Base-by-base conservation (phyloP, 768 basidiomycete species). In the Hemileccinum rubropunctum region DNA sequence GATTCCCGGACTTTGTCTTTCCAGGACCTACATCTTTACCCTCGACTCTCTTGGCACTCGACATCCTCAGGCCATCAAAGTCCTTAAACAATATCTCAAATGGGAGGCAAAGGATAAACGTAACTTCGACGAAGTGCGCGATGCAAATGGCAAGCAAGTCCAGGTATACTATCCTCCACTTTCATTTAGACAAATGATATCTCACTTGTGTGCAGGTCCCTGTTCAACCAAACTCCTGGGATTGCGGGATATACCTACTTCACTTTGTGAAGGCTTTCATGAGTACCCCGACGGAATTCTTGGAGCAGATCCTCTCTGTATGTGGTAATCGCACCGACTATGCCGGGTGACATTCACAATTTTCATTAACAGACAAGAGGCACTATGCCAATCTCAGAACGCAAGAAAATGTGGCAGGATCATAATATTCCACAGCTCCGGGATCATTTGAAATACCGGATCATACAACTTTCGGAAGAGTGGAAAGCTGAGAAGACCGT, bases 221-320 rank as follows among this genome's bases (percentile, higher is more conserved):
- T 4, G 72, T 74, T 20, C 97, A 99, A 63, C 82, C 83, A 14
- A 98, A 98, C 63, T 90, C 75, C 55, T 90, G 85, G 61, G 95
- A 98, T 65, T 99, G 97, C 58, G 97, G 97, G 6, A 65, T 97
- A 26, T 99, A 91, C 66, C 76, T 98, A 12, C 73, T 98, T 11
- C 93, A 98, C 61, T 91, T 91, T 44, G 88, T 85, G 8, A 74
- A 83, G 58, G 81, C 80, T 0, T 90, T 98, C 62, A 80, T 97
- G 67, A 69, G 63, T 8, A 70, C 86, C 46, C 87, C 91, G 0
- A 60, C 66, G 0, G 62, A 69, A 15, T 80, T 84, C 50, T 71
- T 75, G 45, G 55, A 73, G 9, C 67, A 76, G 28, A 84, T 91
- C 41, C 61, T 74, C 37, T 66, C 58, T 27, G 70, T 63, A 32